A percentile compares a stretch with the other conserved stretches of the same genome.
These are phyloP conservation scores for Kwoniella shivajii DNA, from an alignment of 1,284 basidiomycete genomes.

Conservation along the genomic window DNA sequence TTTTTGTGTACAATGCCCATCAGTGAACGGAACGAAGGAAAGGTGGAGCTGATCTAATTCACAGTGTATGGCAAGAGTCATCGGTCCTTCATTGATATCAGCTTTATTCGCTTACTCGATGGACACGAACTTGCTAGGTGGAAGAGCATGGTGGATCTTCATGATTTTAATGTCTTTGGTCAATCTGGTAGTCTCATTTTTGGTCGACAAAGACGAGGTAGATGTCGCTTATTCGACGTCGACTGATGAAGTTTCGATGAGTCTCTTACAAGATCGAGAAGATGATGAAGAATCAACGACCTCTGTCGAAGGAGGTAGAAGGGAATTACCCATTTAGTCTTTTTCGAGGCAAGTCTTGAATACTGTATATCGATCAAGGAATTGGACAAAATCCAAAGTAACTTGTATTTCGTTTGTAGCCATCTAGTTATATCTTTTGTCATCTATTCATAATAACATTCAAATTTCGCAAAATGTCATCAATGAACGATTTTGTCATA, in stretches of 20 bases:
- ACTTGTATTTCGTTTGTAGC: too few relatives aligned
- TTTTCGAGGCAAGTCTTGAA: too few relatives aligned
- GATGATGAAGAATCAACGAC: conserved; percentile 3
- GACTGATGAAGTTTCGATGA: conserved; percentile 1
- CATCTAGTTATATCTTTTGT: too few relatives aligned
- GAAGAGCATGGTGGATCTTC: conserved; percentile 51
- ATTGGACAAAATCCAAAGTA: too few relatives aligned
- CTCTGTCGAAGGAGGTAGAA: neutral
- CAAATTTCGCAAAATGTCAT: too few relatives aligned
- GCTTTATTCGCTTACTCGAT: conserved; percentile 50
- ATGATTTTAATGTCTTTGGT: conserved; percentile 36
- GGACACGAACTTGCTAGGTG: conserved; percentile 42
- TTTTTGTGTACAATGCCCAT: too few relatives aligned
- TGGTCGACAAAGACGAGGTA: conserved; percentile 17
- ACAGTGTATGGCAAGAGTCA: conserved; percentile 45
- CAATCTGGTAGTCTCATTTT: conserved; percentile 28
- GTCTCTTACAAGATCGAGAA: conserved; percentile 11
- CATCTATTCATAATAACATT: too few relatives aligned
- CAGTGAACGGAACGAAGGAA: too few relatives aligned
- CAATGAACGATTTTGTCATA: too few relatives aligned
- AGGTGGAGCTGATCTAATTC: neutral
- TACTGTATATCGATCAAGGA: too few relatives aligned
- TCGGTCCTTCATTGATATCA: conserved; percentile 45
- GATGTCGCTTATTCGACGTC: conserved; percentile 6
- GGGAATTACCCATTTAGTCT: neutral